Evolutionary conservation across 352 stramenopile genomes (phyloP), one percentile per base, ranked within the genome.

Genomic region (Pythium dissotocum): DNA sequence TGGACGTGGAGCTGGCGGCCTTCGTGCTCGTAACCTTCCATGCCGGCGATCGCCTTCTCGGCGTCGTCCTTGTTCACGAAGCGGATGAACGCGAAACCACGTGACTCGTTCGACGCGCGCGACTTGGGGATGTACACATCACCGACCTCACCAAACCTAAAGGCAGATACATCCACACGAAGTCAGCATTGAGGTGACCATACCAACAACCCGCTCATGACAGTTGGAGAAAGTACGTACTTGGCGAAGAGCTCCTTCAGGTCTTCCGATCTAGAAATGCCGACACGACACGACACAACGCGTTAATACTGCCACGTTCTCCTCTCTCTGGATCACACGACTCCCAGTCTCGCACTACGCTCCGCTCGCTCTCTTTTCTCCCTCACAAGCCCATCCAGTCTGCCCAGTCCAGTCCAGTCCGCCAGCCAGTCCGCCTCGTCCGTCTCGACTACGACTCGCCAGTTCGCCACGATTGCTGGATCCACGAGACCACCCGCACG

Each of bases 51-150:
- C 30, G 90, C 90, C 67, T 96, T 88, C 48, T 97, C 90, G 6
- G 90, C 90, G 57, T 97, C 90, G 30, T 89, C 82, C 73, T 94
- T 92, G 69, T 95, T 79, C 67, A 94, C 64, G 71, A 93, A 97
- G 12, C 88, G 84, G 48, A 97, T 90, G 73, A 97, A 97, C 42
- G 87, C 88, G 53, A 93, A 95, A 18, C 84, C 84, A 57, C 80
- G 80, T 67, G 85, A 89, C 73, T 96, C 91, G 62, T 83, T 91
- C 48, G 87, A 89, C 51, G 72, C 71, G 56, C 85, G 83, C 30
- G 87, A 82, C 58, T 85, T 85, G 21, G 87, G 86, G 63, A 94
- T 93, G 78, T 94, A 93, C 52, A 92, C 83, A 63, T 94, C 87
- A 7, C 87, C 83, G 70, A 94, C 87, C 58, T 94, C 87, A 32